Evolutionary conservation across 768 basidiomycete species (phyloP).

Genomic region (Tricholoma sp.): DNA sequence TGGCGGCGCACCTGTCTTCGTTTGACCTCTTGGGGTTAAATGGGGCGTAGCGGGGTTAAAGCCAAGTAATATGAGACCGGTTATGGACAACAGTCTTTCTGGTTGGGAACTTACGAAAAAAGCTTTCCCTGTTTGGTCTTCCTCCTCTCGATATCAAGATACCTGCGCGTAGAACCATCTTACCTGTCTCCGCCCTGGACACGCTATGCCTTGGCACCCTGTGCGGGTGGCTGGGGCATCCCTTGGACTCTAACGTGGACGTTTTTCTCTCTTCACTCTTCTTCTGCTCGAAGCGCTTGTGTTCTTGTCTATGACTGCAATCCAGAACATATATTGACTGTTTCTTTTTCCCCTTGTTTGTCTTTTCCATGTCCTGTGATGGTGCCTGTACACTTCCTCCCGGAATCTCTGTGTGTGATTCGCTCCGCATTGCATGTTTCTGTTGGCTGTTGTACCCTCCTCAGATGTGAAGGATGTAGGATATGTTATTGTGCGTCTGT

Average conservation of each 20-base stretch:
- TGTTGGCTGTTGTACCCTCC: slow-evolving; percentile 25
- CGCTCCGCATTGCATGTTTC: slow-evolving; percentile 29
- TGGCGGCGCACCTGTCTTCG: neutral
- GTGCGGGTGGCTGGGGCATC: slow-evolving; percentile 27
- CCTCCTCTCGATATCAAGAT: slow-evolving; percentile 32
- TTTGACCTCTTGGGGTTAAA: neutral
- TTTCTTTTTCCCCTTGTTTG: slow-evolving; percentile 27
- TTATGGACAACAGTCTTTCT: slow-evolving; percentile 31
- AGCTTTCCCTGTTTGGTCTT: slow-evolving; percentile 19
- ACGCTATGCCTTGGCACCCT: slow-evolving; percentile 35
- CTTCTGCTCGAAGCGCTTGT: slow-evolving; percentile 50
- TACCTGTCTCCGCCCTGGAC: slow-evolving; percentile 51
- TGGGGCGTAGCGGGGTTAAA: neutral
- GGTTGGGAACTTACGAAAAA: slow-evolving; percentile 16
- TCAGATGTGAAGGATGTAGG: slow-evolving; percentile 99
- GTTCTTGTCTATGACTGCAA: slow-evolving; percentile 23
- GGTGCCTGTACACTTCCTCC: slow-evolving; percentile 19
- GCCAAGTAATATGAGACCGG: slow-evolving; percentile 16
- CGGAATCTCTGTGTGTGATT: slow-evolving; percentile 26
- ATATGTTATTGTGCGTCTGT: slow-evolving; percentile 81
- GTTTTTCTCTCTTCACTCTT: slow-evolving; percentile 17
- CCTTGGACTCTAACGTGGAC: slow-evolving; percentile 28
- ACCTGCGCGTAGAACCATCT: slow-evolving; percentile 42
- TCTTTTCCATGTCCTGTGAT: slow-evolving; percentile 27
- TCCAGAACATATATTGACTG: slow-evolving; percentile 41